Evolutionary conservation across 805 yeast genomes (phyloP).

Genomic region (Monosporozyma siamensis): DNA sequence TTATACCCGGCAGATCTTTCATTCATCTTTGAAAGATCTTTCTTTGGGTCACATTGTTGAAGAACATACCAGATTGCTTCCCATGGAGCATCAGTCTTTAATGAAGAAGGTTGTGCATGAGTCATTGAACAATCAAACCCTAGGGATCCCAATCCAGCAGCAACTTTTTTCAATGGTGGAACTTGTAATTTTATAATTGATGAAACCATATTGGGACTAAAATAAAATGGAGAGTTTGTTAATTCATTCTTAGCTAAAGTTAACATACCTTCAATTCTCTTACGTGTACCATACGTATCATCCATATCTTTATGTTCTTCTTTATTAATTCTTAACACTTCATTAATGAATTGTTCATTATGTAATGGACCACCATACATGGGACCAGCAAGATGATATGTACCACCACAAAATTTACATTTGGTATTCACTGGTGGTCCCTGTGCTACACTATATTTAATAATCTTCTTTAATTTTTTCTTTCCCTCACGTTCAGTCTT

Average conservation of each 20-base stretch:
- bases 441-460: slow-evolving; percentile 53
- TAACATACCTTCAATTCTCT: slow-evolving; percentile 87
- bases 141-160: slow-evolving; percentile 73
- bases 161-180: slow-evolving; percentile 63
- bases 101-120: slow-evolving; percentile 76
- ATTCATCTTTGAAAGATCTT: slow-evolving; percentile 32
- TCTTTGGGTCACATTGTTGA: slow-evolving; percentile 47
- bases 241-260: slow-evolving; percentile 74
- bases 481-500: slow-evolving; percentile 35
- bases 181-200: slow-evolving; percentile 73
- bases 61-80: slow-evolving; percentile 64
- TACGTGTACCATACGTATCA: slow-evolving; percentile 62
- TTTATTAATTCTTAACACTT: slow-evolving; percentile 47
- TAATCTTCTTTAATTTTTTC: slow-evolving; percentile 25
- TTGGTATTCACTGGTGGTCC: slow-evolving; percentile 51
- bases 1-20: slow-evolving; percentile 49
- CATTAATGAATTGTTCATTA: slow-evolving; percentile 53
- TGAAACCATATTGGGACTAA: slow-evolving; percentile 68
- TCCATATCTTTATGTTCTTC: slow-evolving; percentile 30
- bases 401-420: slow-evolving; percentile 59
- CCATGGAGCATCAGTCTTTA: slow-evolving; percentile 90
- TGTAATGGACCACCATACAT: slow-evolving; percentile 89
- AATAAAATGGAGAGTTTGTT: slow-evolving; percentile 60
- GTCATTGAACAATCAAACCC: slow-evolving; percentile 80
- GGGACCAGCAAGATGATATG: slow-evolving; percentile 84